Conservation (phyloP, 176 grass and related monocot genomes). For the Poa annua region DNA sequence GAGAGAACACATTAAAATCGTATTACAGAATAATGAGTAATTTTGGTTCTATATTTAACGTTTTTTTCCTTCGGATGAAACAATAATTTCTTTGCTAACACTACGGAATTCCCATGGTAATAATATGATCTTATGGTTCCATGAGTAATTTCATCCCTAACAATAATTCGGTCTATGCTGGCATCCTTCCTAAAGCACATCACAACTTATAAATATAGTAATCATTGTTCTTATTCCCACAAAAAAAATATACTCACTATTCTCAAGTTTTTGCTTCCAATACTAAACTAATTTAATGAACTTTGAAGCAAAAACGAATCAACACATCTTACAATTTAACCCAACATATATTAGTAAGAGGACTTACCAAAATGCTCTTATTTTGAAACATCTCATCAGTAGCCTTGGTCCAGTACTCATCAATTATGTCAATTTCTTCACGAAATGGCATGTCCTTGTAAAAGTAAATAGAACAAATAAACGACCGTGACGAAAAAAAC, state of each 20-base stretch:
- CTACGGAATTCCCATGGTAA: background rate
- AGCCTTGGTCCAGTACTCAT: background rate
- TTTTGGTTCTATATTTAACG: background rate
- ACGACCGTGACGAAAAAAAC: background rate
- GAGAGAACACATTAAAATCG: background rate
- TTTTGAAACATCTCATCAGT: background rate
- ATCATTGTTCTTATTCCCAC: background rate
- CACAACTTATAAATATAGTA: background rate
- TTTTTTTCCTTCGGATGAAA: background rate
- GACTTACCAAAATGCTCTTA: constrained; percentile 2
- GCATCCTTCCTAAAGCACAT: background rate
- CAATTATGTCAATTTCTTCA: background rate
- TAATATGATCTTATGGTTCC: background rate
- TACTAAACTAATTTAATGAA: background rate
- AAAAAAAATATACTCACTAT: background rate
- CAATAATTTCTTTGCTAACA: background rate
- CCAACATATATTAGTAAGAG: constrained; percentile 3
- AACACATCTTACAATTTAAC: background rate
- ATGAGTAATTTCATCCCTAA: background rate
- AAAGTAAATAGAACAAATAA: background rate
- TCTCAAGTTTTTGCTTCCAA: background rate
- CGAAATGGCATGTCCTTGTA: constrained; percentile 25
- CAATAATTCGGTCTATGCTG: background rate
- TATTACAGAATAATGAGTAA: background rate
- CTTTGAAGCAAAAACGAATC: background rate